phyloP scores from a whole-genome alignment of 371 early-diverging fungal species.

The Saksenaea vasiformis region DNA sequence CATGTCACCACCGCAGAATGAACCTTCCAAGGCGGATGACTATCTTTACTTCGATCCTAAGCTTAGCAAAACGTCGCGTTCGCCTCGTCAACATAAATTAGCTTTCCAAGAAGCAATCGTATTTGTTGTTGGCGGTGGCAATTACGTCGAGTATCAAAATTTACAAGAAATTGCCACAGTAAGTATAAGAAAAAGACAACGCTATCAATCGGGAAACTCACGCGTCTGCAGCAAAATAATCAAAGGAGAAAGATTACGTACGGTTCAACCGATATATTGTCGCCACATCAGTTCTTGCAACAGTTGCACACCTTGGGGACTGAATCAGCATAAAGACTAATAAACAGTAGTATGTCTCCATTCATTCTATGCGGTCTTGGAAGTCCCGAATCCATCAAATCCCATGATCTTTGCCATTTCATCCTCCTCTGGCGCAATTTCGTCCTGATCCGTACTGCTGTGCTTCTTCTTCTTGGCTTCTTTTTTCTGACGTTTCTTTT shows the following conservation, averaged over 20 bases:
- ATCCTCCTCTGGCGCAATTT: slow-evolving; percentile 29
- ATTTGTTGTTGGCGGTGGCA: slow-evolving; percentile 97
- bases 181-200: slow-evolving; percentile 15
- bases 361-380: slow-evolving; percentile 28
- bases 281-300: slow-evolving; percentile 80
- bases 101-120: slow-evolving; percentile 90
- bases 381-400: slow-evolving; percentile 50
- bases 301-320: slow-evolving; percentile 76
- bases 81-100: slow-evolving; percentile 56
- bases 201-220: not conserved
- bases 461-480: slow-evolving; percentile 46
- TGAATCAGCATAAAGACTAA: slow-evolving; percentile 15
- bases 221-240: slow-evolving; percentile 50
- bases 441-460: slow-evolving; percentile 22
- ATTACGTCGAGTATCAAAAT: slow-evolving; percentile 95
- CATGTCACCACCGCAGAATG: slow-evolving; percentile 69
- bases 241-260: slow-evolving; percentile 87
- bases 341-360: not conserved
- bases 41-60: slow-evolving; percentile 91
- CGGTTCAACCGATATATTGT: slow-evolving; percentile 95
- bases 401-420: slow-evolving; percentile 58
- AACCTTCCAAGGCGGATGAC: slow-evolving; percentile 71
- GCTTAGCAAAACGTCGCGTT: slow-evolving; percentile 46
- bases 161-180: slow-evolving; percentile 83
- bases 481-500: slow-evolving; percentile 56